A percentile compares a stretch with the other conserved stretches of the same genome.
phyloP scores from a whole-genome alignment of 768 basidiomycete genomes.

The Hericium erinaceus region DNA sequence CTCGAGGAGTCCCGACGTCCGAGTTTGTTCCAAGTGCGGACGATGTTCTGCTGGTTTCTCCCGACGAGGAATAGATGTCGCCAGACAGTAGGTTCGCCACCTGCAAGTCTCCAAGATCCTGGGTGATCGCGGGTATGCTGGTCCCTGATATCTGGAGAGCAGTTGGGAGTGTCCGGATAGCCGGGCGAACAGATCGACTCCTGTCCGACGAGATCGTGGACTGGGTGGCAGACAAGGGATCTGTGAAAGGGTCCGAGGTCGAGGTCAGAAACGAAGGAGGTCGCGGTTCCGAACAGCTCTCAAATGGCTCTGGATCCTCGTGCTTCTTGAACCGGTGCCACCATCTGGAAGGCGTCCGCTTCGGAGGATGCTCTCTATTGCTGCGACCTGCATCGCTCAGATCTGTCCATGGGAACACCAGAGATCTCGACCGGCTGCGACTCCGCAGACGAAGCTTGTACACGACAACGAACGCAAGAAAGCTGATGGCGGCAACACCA shows the following conservation, averaged over 20 bases:
- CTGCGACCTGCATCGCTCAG: no score
- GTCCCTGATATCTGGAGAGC: conserved; percentile 15
- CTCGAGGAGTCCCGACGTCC: conserved; percentile 15
- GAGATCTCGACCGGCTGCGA: no score
- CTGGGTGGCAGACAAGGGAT: not conserved
- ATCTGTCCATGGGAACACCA: no score
- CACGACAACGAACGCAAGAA: not conserved
- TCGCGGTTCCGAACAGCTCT: not conserved
- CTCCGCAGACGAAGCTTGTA: not conserved
- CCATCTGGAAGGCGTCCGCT: not conserved
- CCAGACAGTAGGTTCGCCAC: conserved; percentile 42
- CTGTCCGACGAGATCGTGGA: not conserved
- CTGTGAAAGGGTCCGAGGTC: not conserved
- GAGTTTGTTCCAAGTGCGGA: conserved; percentile 10
- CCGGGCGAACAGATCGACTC: not conserved
- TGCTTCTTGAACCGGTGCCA: not conserved
- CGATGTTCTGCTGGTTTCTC: conserved; percentile 14
- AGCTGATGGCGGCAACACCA: not conserved
- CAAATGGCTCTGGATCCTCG: no score
- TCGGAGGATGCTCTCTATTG: no score
- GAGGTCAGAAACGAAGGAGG: not conserved
- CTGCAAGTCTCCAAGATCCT: conserved; percentile 33
- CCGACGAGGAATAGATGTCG: conserved; percentile 22
- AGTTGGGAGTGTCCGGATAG: conserved; percentile 17
- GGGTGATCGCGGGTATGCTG: conserved; percentile 23